Percentiles rank a stretch among this genome's conserved stretches.
Evolutionary conservation across 345 rosid species (phyloP).

Genomic region (sweet orange (Citrus sinensis)): DVS_A1.0 CM039166.1:17115501-17116000

Average conservation of each 20-base stretch:
- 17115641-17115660: background rate
- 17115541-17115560: slow-evolving; percentile 21
- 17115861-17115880: no score
- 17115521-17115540: slow-evolving; percentile 22
- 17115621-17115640: background rate
- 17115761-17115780: slow-evolving; percentile 24
- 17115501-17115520: slow-evolving; percentile 34
- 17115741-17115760: slow-evolving; percentile 33
- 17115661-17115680: background rate
- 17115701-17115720: slow-evolving; percentile 12
- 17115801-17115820: slow-evolving; percentile 10
- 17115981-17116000: no score
- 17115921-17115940: no score
- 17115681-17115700: background rate
- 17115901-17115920: no score
- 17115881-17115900: no score
- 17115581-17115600: background rate
- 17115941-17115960: no score
- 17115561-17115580: background rate
- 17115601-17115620: background rate
- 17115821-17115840: background rate
- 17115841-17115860: no score
- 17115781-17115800: slow-evolving; percentile 30
- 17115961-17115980: background rate
- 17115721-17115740: slow-evolving; percentile 37